phyloP scores from a whole-genome alignment of 352 stramenopile species.

The Lagenidium sp. region DNA sequence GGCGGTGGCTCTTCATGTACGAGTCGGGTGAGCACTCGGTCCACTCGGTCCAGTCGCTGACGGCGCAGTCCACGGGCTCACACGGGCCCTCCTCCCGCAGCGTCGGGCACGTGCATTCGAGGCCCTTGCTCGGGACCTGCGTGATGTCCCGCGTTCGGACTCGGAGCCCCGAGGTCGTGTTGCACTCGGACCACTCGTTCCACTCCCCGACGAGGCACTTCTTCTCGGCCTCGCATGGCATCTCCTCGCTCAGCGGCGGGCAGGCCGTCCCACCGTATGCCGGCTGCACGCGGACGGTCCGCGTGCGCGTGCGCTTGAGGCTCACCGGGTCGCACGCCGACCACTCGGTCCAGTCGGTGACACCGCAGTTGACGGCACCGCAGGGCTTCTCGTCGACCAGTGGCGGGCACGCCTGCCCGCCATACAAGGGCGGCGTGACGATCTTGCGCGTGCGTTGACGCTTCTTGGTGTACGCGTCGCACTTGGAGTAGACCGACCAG shows the following conservation, averaged over 20 bases:
- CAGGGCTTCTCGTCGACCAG: constrained; percentile 33
- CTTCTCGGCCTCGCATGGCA: constrained; percentile 22
- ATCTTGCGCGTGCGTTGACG: constrained; percentile 32
- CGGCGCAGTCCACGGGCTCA: constrained; percentile 33
- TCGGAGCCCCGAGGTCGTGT: constrained; percentile 19
- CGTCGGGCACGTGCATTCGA: constrained; percentile 21
- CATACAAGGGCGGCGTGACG: constrained; percentile 12
- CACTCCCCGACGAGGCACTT: constrained; percentile 50
- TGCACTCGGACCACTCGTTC: constrained; percentile 35
- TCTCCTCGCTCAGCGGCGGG: constrained; percentile 26
- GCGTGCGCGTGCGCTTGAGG: constrained; percentile 23
- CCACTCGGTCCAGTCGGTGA: constrained; percentile 40
- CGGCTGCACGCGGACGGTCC: constrained; percentile 25
- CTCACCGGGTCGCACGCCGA: constrained; percentile 24
- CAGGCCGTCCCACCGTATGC: constrained; percentile 28
- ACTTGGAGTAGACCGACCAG: constrained; percentile 34
- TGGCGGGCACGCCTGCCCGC: constrained; percentile 31
- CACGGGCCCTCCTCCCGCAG: constrained; percentile 32
- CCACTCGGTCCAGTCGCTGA: constrained; percentile 43
- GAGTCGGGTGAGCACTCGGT: constrained; percentile 25
- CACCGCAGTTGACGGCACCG: constrained; percentile 35
- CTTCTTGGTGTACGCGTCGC: constrained; percentile 19
- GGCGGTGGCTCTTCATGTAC: constrained; percentile 25
- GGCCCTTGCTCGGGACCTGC: constrained; percentile 18
- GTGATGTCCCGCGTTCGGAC: constrained; percentile 32